These are phyloP conservation scores for Pythium diclinum DNA, from an alignment of 352 stramenopile species.

Conservation along the genomic window DNA sequence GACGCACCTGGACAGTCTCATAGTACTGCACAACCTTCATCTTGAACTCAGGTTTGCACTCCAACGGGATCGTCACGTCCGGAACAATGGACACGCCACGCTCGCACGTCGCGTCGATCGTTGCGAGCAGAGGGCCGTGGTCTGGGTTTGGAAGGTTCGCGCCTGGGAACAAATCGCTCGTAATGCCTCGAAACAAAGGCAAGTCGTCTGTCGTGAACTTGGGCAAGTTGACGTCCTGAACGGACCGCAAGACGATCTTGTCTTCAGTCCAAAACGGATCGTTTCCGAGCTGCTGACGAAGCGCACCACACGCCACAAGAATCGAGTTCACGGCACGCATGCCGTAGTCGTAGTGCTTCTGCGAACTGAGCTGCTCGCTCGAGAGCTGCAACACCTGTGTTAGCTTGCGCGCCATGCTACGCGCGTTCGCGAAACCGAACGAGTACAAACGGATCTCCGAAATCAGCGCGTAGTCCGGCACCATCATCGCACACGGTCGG, in stretches of 20 bases:
- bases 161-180: constrained; percentile 91
- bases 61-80: constrained; percentile 53
- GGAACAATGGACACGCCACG: constrained; percentile 60
- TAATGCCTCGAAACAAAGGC: constrained; percentile 92
- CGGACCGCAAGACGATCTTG: constrained; percentile 90
- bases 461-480: constrained; percentile 86
- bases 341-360: constrained; percentile 96
- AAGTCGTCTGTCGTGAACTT: constrained; percentile 94
- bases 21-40: constrained; percentile 94
- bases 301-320: constrained; percentile 88
- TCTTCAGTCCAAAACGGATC: constrained; percentile 88
- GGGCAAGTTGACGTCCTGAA: constrained; percentile 93
- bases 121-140: constrained; percentile 71
- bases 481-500: constrained; percentile 85
- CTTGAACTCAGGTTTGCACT: constrained; percentile 82
- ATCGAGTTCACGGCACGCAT: constrained; percentile 96
- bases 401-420: constrained; percentile 90
- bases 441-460: constrained; percentile 93
- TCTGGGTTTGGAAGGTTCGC: constrained; percentile 87
- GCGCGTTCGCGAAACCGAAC: constrained; percentile 90
- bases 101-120: constrained; percentile 80
- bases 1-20: constrained; percentile 92
- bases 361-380: constrained; percentile 91
- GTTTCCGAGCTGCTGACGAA: constrained; percentile 87
- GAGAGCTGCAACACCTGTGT: constrained; percentile 93